Evolutionary conservation across 306 rosid species (phyloP).

Genomic region (Lathyrus sativus): DNA sequence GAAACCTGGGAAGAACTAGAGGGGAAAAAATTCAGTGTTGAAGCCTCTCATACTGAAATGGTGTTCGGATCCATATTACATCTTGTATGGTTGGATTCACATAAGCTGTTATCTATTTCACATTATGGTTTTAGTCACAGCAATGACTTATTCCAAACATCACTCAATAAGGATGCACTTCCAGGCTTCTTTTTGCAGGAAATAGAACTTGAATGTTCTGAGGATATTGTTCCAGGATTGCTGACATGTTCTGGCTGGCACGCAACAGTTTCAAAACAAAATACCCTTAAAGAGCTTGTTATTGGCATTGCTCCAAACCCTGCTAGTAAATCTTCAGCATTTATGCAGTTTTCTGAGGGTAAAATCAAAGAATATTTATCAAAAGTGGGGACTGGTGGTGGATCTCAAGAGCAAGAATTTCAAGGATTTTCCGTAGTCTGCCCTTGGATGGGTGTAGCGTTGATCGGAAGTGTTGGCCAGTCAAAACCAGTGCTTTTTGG

Average conservation of each 20-base stretch:
- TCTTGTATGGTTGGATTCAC: no score
- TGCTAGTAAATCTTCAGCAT: slow-evolving; percentile 57
- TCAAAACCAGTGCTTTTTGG: slow-evolving; percentile 70
- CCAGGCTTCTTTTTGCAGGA: no score
- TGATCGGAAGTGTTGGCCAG: slow-evolving; percentile 50
- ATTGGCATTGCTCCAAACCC: slow-evolving; percentile 64
- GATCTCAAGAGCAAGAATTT: slow-evolving; percentile 54
- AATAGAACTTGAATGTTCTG: no score
- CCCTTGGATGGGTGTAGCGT: slow-evolving; percentile 78
- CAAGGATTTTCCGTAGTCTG: slow-evolving; percentile 67
- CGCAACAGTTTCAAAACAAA: slow-evolving; percentile 59
- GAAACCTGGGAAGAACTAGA: no score
- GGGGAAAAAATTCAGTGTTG: no score
- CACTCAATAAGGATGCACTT: no score
- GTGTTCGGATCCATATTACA: no score
- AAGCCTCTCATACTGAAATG: no score
- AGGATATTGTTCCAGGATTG: no score
- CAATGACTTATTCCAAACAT: no score
- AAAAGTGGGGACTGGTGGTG: slow-evolving; percentile 50
- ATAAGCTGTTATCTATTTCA: no score
- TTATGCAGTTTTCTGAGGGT: slow-evolving; percentile 77
- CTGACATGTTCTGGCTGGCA: slow-evolving; percentile 85
- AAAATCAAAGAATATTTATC: slow-evolving; percentile 59
- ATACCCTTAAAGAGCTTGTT: slow-evolving; percentile 61
- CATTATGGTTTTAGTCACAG: slow-evolving; percentile 68